A percentile compares a stretch with the other conserved stretches of the same genome.
These are phyloP conservation scores for Penicillium psychrosexuale DNA, from an alignment of 2,329 filamentous ascomycete genomes.

Conservation along the genomic window DNA sequence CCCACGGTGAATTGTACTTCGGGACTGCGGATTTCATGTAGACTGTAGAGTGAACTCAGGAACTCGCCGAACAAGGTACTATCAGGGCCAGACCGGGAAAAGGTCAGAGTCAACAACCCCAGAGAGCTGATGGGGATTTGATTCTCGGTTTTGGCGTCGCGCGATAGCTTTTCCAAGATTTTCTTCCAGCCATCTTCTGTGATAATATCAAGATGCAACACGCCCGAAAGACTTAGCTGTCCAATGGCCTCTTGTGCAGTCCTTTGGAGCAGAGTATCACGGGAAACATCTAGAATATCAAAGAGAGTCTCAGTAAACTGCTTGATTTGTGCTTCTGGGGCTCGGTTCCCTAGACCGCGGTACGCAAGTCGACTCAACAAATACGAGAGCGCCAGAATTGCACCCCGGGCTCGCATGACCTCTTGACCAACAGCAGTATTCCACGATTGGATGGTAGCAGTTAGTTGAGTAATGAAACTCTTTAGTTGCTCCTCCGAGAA, in stretches of 20 bases:
- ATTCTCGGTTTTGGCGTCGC: constrained; percentile 72
- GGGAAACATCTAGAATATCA: constrained; percentile 52
- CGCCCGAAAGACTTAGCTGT: constrained; percentile 59
- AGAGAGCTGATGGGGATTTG: constrained; percentile 79
- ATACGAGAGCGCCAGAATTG: constrained; percentile 58
- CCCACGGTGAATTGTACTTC: constrained; percentile 90
- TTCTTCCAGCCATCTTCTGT: constrained; percentile 36
- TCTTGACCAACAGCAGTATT: constrained; percentile 58
- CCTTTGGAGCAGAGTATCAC: constrained; percentile 57
- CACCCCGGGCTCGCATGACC: constrained; percentile 59
- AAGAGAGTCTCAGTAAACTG: constrained; percentile 47
- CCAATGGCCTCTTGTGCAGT: constrained; percentile 58
- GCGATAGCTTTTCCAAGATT: constrained; percentile 61
- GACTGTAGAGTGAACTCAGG: constrained; percentile 64
- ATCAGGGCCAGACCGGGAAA: constrained; percentile 32
- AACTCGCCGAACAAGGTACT: constrained; percentile 48
- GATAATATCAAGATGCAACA: constrained; percentile 42
- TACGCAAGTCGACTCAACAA: constrained; percentile 57
- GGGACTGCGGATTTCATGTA: constrained; percentile 80
- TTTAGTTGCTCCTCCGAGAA: constrained; percentile 43
- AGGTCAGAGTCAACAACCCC: constrained; percentile 67
- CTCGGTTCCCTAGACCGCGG: constrained; percentile 39
- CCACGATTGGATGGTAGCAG: constrained; percentile 52
- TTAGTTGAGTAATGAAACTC: constrained; percentile 46
- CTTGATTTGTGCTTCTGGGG: constrained; percentile 39